A percentile compares a stretch with the other conserved stretches of the same genome.
These are phyloP conservation scores for Chalara sp. DNA, from an alignment of 2,329 filamentous ascomycete species.

Conservation along the genomic window DNA sequence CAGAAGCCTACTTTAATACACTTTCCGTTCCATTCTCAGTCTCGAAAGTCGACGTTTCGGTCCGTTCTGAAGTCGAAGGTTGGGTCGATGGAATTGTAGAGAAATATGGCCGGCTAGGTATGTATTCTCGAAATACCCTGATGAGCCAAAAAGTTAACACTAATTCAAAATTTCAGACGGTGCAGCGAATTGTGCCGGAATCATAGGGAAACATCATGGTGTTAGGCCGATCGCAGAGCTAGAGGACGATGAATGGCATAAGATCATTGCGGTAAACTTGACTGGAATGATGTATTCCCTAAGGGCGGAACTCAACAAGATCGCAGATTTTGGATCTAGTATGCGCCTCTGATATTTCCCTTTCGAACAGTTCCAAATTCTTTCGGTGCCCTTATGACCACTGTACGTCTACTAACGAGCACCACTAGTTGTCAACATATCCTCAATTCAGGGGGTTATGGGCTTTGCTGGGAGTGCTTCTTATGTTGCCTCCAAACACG, in stretches of 20 bases:
- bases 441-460: slow-evolving; percentile 43
- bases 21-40: slow-evolving; percentile 16
- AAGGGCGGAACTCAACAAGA: slow-evolving; percentile 31
- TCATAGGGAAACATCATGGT: slow-evolving; percentile 28
- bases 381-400: not conserved
- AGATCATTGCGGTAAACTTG: slow-evolving; percentile 31
- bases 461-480: slow-evolving; percentile 29
- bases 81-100: slow-evolving; percentile 31
- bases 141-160: no score
- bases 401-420: no score
- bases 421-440: slow-evolving; percentile 30
- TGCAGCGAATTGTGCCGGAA: slow-evolving; percentile 45
- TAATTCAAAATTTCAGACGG: slow-evolving; percentile 23
- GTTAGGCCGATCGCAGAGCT: slow-evolving; percentile 21
- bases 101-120: slow-evolving; percentile 27
- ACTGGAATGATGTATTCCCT: slow-evolving; percentile 32
- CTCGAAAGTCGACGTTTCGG: slow-evolving; percentile 29
- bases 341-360: not conserved
- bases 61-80: slow-evolving; percentile 23
- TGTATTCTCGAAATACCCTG: not conserved
- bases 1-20: slow-evolving; percentile 26
- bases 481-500: slow-evolving; percentile 34
- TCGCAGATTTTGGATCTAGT: slow-evolving; percentile 29
- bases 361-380: not conserved
- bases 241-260: slow-evolving; percentile 32